These are phyloP conservation scores for Entomortierella parvispora DNA, from an alignment of 192 early-diverging fungal genomes.

Conservation along the genomic window DNA sequence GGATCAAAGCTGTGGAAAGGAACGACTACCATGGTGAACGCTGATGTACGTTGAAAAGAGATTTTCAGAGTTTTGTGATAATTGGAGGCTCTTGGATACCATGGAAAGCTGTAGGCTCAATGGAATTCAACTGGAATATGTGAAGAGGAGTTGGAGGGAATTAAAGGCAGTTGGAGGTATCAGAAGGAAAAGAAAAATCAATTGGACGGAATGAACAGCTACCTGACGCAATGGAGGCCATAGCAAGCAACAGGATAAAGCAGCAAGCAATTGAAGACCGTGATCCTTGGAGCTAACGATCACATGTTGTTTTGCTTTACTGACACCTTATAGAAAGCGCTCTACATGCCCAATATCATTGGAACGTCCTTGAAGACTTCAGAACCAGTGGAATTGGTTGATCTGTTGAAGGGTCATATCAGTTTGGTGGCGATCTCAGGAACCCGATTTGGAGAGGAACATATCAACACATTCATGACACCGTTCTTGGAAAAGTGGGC, in stretches of 20 bases:
- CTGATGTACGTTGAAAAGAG: constrained; percentile 43
- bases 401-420: constrained; percentile 54
- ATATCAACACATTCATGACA: constrained; percentile 56
- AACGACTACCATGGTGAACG: constrained; percentile 49
- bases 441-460: constrained; percentile 62
- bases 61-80: too few species aligned
- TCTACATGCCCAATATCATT: constrained; percentile 65
- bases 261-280: too few species aligned
- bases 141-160: too few species aligned
- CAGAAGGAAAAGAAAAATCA: too few species aligned
- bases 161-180: too few species aligned
- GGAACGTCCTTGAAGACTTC: constrained; percentile 54
- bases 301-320: not conserved
- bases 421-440: constrained; percentile 60
- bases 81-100: too few species aligned
- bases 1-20: constrained; percentile 63
- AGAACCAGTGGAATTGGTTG: constrained; percentile 52
- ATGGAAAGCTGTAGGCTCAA: too few species aligned
- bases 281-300: too few species aligned
- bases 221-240: too few species aligned
- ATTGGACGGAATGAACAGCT: too few species aligned
- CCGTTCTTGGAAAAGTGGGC: constrained; percentile 58
- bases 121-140: too few species aligned
- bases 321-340: constrained; percentile 48
- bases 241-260: too few species aligned